Evolutionary conservation across 2,329 filamentous ascomycete species (phyloP), one percentile per base, ranked within the genome.

Genomic region (Cordyceps militaris): DNA sequence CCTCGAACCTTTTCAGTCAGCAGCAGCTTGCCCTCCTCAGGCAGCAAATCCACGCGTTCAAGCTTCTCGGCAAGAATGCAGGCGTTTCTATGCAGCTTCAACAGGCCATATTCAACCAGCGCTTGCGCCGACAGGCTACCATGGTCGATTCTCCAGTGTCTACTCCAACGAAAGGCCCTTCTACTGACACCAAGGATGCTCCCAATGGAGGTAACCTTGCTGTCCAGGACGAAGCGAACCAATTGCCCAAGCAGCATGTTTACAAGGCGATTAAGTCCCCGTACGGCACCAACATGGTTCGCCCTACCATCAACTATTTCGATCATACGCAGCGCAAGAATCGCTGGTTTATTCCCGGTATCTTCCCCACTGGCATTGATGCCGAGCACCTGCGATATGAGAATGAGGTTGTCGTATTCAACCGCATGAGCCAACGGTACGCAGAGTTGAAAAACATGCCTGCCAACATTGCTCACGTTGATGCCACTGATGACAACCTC

Each of bases 11-110:
- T n/a, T 92, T 96, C 69, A 86, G 85, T 13, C 81, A 82, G 24
- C 88, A 94, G 58, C 94, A 99, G 70, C 76, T 96, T 47, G 79
- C 81, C 24, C 83, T 89, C 44, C 76, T 99, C 10, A 82, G 90
- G 60, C 86, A 89, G 63, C 94, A 99, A 70, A 96, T 97, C 52
- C 81, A 87, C 65, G 92, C 93, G 0, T 97, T 97, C 74, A 95
- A 95, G 73, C 81, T 91, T 63, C 79, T 99, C 4, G 87, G 89
- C 5, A 95, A 94, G 72, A 96, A 96, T 64, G 79, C 88, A 14
- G 87, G 91, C 0, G 84, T 97, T 3, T 91, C 93, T 1, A 73
- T 82, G 30, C 81, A 84, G 61, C 82, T 96, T 62, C 91, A 96
- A 69, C 88, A 93, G 67, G 84, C 88, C 50, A 85, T 97, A 38